Base-by-base conservation (phyloP, 1,284 basidiomycete genomes). In the Austroboletus niveus region DNA sequence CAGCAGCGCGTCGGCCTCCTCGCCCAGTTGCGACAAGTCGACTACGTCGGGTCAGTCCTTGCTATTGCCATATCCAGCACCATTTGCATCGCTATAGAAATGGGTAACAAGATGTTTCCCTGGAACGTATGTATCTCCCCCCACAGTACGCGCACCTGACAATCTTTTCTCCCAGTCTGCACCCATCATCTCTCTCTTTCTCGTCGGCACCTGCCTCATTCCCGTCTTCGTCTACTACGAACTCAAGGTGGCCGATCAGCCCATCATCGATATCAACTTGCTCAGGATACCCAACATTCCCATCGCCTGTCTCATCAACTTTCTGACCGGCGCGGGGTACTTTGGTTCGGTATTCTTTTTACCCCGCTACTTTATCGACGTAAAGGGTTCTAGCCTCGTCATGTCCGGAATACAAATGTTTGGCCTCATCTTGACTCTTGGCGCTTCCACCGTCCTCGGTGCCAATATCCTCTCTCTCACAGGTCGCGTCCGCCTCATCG, bases 321-420 rank as follows among this genome's bases (percentile, higher is more conserved):
- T 69, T 54, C 69, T 69, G 36, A 72, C 69, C 0, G 66, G 66
- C 35, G 70, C 66, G 15, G 69, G 67, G n/a, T 69, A 71, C 54
- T 69, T 69, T 49, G 66, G 66, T 10, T 59, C 56, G 14, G 69
- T 69, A 48, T 69, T 69, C 52, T 69, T 69, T 51, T 60, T 69
- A n/a, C 66, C 66, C 14, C 70, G 69, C 35, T 69, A 72, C 52
- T 71, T 72, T 38, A 69, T 72, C 54, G 66, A 71, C 45, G 50
- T 68, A 55, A 70, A 68, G 36, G 57, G 63, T n/a, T 68, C 66
- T 32, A 58, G 47, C 45, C 46, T 68, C 39, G 62, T 68, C 38
- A 65, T 49, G 38, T 70, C 66, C 0, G 66, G 66, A 17, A 36
- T 68, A 6, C 68, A 68, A 36, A 71, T 68, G 69, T 51, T 68